A percentile compares a stretch with the other conserved stretches of the same genome.
Conservation (phyloP, 2,329 filamentous ascomycete genomes). For the Penicillium sp. region DNA sequence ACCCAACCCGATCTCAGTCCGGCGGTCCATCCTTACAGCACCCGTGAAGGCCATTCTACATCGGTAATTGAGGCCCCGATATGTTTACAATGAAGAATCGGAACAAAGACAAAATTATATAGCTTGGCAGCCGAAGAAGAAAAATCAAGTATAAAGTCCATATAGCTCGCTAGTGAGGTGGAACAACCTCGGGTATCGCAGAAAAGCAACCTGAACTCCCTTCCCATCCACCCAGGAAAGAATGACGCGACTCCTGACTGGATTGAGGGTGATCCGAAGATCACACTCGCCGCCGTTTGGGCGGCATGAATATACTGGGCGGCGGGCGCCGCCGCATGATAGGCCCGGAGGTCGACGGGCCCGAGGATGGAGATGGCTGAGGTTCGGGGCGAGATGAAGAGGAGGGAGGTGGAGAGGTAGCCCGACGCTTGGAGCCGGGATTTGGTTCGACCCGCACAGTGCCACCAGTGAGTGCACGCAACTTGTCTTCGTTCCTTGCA, state of each 20-base stretch:
- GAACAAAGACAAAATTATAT: neutral
- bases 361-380: neutral
- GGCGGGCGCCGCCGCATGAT: constrained; percentile 32
- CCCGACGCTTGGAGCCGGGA: constrained; percentile 12
- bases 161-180: constrained; percentile 1
- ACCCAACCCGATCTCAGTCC: too few relatives aligned
- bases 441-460: neutral
- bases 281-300: constrained; percentile 33
- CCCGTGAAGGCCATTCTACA: too few relatives aligned
- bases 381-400: neutral
- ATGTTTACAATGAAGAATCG: neutral
- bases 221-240: neutral
- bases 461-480: constrained; percentile 26
- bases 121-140: neutral
- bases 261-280: neutral
- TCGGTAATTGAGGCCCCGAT: neutral
- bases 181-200: constrained; percentile 4
- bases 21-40: too few relatives aligned
- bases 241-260: neutral
- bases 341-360: neutral
- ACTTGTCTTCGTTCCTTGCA: constrained; percentile 16
- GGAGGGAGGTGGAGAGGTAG: constrained; percentile 4
- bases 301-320: constrained; percentile 34
- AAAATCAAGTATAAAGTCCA: neutral
- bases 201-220: neutral